A percentile compares a stretch with the other conserved stretches of the same genome.
phyloP scores from a whole-genome alignment of 164 flowering plant genomes.

The Akebia trifoliata region DNA sequence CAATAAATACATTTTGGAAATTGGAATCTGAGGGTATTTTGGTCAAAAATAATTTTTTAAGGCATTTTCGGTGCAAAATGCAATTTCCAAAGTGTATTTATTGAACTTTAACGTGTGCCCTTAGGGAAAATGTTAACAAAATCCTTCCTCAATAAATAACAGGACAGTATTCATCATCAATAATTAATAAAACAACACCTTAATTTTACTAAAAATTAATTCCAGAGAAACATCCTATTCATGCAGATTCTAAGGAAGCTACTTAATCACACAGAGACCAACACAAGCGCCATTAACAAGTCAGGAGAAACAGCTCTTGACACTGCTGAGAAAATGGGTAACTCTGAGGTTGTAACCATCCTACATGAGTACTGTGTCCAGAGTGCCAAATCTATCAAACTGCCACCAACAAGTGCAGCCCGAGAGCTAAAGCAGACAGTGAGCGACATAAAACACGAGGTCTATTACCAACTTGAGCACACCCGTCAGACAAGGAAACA shows the following conservation, averaged over 20 bases:
- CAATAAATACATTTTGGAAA: too few relatives aligned
- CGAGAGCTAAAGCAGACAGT: constrained; percentile 81
- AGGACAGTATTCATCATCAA: too few relatives aligned
- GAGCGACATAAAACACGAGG: constrained; percentile 91
- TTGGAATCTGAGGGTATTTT: too few relatives aligned
- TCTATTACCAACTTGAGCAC: constrained; percentile 76
- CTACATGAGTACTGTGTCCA: constrained; percentile 57
- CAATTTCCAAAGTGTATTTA: too few relatives aligned
- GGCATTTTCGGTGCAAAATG: too few relatives aligned
- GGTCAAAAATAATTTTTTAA: too few relatives aligned
- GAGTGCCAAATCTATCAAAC: constrained; percentile 42
- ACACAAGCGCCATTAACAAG: constrained; percentile 49
- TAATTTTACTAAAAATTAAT: not conserved
- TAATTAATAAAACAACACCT: not conserved
- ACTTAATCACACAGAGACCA: constrained; percentile 33
- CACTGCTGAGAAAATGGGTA: constrained; percentile 68
- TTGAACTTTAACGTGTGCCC: too few relatives aligned
- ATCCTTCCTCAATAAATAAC: too few relatives aligned
- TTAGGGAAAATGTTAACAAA: too few relatives aligned
- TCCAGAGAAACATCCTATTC: constrained; percentile 1
- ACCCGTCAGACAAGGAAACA: too few relatives aligned
- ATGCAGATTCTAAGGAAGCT: constrained; percentile 67
- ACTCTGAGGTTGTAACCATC: constrained; percentile 35
- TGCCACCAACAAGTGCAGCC: constrained; percentile 37
- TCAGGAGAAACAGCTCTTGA: constrained; percentile 75